Conservation (phyloP, 2,329 filamentous ascomycete genomes). For the Fusarium caatingaense region DNA sequence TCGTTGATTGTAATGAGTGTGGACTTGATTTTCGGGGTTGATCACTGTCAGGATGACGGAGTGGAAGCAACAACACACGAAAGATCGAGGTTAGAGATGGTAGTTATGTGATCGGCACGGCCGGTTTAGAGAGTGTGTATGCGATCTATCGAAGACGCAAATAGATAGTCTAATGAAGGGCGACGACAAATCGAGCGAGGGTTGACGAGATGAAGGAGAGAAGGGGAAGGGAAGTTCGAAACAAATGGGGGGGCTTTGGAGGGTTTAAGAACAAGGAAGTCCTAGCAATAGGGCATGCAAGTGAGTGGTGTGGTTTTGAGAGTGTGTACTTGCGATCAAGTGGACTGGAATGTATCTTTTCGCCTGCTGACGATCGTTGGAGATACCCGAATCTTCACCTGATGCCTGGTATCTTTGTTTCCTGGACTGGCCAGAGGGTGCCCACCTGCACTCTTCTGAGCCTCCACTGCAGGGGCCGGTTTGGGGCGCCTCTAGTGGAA, state of each 20-base stretch:
- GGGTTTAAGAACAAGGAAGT: slow-evolving; percentile 41
- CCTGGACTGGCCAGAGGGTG: slow-evolving; percentile 4
- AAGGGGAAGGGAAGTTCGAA: slow-evolving; percentile 30
- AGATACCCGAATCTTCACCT: slow-evolving; percentile 17
- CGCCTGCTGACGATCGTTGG: not conserved
- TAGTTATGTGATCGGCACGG: slow-evolving; percentile 49
- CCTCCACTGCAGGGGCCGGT: slow-evolving; percentile 38
- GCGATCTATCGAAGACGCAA: slow-evolving; percentile 66
- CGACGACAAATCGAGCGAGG: slow-evolving; percentile 43
- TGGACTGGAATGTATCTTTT: slow-evolving; percentile 13
- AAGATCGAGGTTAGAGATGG: slow-evolving; percentile 34
- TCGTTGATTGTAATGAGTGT: slow-evolving; percentile 33
- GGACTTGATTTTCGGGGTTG: slow-evolving; percentile 29
- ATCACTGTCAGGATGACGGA: slow-evolving; percentile 34
- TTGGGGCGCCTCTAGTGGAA: slow-evolving; percentile 31
- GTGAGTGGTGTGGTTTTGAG: slow-evolving; percentile 12
- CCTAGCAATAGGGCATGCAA: slow-evolving; percentile 16
- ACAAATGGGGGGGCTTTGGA: slow-evolving; percentile 33
- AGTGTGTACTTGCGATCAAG: slow-evolving; percentile 7
- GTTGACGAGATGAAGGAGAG: slow-evolving; percentile 43
- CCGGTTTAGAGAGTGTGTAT: slow-evolving; percentile 48
- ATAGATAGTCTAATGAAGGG: slow-evolving; percentile 43
- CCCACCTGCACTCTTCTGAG: slow-evolving; percentile 16
- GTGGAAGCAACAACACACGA: slow-evolving; percentile 28
- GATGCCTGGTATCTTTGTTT: slow-evolving; percentile 29